Evolutionary conservation across 805 yeast genomes (phyloP), one percentile per base, ranked within the genome.

Genomic region (Starmerella apicola): DNA sequence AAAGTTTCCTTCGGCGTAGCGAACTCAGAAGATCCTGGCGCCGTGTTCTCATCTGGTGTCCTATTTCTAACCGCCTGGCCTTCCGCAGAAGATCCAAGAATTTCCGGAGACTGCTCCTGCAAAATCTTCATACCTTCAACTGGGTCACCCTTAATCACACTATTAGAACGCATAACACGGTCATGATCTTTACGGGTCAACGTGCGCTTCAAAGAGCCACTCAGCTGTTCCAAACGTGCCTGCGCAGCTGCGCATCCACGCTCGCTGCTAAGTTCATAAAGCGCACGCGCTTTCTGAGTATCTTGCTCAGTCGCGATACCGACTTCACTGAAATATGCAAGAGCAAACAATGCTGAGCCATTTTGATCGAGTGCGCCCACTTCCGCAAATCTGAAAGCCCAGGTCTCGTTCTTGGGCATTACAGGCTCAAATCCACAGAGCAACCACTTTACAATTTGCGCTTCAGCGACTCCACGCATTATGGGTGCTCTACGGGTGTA

Each of bases 361-460:
- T 74, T 63, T 19, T 77, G 78, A 20, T 67, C 68, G 40, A 72
- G 73, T 0, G 81, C 71, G n/a, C 80, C 78, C 41, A 69, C 68
- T 6, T 64, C 52, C 3, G 83, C 80, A 76, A 83, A 80, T 15
- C 70, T 56, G 47, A 71, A 76, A 1, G 85, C 83, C 61, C 78
- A 78, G 33, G 64, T 66, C 47, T 72, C 78, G 55, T 76, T 75
- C 6, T 70, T 67, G 32, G 61, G 60, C 32, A 80, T 55, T 1
- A 72, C 61, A 2, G 67, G 72, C 12, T 66, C 64, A 2, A 74
- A 74, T 2, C 93, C 93, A 0, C 84, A 75, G 10, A 80, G 65
- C 50, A 76, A 74, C 86, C 88, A 80, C 35, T 63, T 62, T 30
- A 63, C 55, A 13, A 65, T 45, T 46, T 62, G 67, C 33, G 61